Percentiles rank a stretch among this genome's conserved stretches.
phyloP scores from a whole-genome alignment of 2,329 filamentous ascomycete species.

The Penicillium decumbens region DNA sequence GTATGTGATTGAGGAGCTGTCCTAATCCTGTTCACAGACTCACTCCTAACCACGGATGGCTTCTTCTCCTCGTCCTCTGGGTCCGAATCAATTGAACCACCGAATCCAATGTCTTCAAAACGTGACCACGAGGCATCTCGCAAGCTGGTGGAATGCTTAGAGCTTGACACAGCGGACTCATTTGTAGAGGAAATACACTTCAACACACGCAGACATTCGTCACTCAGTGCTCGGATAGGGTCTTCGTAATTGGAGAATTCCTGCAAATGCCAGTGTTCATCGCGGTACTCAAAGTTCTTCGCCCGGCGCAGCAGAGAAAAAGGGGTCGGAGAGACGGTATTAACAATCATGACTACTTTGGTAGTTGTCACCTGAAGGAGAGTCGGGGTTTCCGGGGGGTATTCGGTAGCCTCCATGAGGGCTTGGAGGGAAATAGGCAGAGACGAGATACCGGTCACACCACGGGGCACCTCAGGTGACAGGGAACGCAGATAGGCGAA shows the following conservation, averaged over 20 bases:
- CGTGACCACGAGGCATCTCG: slow-evolving; percentile 91
- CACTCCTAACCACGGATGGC: slow-evolving; percentile 25
- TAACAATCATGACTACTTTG: slow-evolving; percentile 94
- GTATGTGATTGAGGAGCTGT: slow-evolving; percentile 63
- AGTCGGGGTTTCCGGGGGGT: slow-evolving; percentile 74
- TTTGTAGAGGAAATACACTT: slow-evolving; percentile 84
- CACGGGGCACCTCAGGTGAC: slow-evolving; percentile 67
- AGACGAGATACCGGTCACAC: slow-evolving; percentile 72
- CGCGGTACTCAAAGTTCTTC: slow-evolving; percentile 92
- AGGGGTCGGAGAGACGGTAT: slow-evolving; percentile 88
- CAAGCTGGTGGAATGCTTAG: slow-evolving; percentile 66
- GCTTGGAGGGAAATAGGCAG: slow-evolving; percentile 88
- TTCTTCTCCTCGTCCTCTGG: slow-evolving; percentile 51
- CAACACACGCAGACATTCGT: slow-evolving; percentile 88
- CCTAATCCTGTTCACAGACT: slow-evolving; percentile 52
- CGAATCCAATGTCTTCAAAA: slow-evolving; percentile 92
- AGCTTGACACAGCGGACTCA: slow-evolving; percentile 69
- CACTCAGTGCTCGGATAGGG: slow-evolving; percentile 78
- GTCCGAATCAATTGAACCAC: slow-evolving; percentile 65
- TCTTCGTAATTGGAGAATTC: slow-evolving; percentile 86
- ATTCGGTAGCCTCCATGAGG: slow-evolving; percentile 85
- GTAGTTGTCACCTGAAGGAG: slow-evolving; percentile 76
- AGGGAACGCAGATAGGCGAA: slow-evolving; percentile 93
- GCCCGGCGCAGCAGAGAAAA: slow-evolving; percentile 85
- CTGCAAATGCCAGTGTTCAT: slow-evolving; percentile 77